Percentiles rank a stretch among this genome's conserved stretches.
phyloP scores from a whole-genome alignment of 2,329 filamentous ascomycete species.

The Microcyclospora tardicrescens region DNA sequence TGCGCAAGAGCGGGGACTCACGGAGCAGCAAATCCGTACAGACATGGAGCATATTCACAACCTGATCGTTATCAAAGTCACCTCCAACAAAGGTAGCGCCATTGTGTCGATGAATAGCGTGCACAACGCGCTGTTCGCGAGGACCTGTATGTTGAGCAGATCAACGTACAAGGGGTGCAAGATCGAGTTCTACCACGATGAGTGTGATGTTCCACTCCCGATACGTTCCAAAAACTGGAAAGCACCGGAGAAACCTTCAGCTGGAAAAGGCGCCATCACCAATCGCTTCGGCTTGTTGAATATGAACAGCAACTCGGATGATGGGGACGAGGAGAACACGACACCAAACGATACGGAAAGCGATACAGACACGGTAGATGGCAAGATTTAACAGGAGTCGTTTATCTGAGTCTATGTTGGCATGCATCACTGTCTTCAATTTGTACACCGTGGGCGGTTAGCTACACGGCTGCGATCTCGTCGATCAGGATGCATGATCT shows the following conservation, averaged over 20 bases:
- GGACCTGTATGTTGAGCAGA: conserved; percentile 59
- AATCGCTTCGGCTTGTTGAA: conserved; percentile 53
- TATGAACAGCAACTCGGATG: conserved; percentile 28
- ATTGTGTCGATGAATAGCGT: conserved; percentile 67
- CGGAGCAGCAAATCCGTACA: conserved; percentile 50
- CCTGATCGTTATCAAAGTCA: conserved; percentile 54
- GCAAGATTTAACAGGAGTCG: too few relatives aligned
- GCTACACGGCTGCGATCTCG: too few relatives aligned
- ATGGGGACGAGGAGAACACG: conserved; percentile 13
- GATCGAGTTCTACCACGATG: conserved; percentile 60
- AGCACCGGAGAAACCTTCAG: conserved; percentile 15
- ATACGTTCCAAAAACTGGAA: conserved; percentile 15
- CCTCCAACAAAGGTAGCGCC: conserved; percentile 45
- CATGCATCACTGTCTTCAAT: too few relatives aligned
- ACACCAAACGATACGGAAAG: conserved; percentile 1
- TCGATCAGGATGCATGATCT: too few relatives aligned
- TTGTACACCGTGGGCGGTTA: too few relatives aligned
- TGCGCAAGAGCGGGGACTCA: conserved; percentile 39
- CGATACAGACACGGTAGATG: too few relatives aligned
- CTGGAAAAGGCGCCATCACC: conserved; percentile 30
- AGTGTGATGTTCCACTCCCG: conserved; percentile 51
- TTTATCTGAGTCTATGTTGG: too few relatives aligned
- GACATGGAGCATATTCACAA: conserved; percentile 78
- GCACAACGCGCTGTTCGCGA: conserved; percentile 60
- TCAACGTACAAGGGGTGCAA: conserved; percentile 56